phyloP scores from a whole-genome alignment of 176 grass and related monocot species.

The Triticum urartu region DNA sequence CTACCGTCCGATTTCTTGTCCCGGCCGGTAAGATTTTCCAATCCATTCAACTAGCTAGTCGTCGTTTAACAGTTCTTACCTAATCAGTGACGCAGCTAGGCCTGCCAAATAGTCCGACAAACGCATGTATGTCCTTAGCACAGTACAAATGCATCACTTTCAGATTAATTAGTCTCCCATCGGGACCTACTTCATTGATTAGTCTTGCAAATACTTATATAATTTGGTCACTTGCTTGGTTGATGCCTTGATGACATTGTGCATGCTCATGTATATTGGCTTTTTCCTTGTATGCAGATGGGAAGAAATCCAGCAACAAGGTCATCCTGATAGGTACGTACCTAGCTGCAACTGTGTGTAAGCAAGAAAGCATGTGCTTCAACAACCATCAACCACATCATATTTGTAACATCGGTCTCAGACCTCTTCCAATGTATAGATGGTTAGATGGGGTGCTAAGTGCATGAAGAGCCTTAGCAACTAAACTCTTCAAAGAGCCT shows the following conservation, averaged over 20 bases:
- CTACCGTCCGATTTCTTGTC: not conserved
- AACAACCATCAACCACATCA: no score
- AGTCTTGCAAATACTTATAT: not conserved
- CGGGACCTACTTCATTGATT: not conserved
- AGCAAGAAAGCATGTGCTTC: no score
- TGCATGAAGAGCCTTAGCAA: no score
- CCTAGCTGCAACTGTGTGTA: no score
- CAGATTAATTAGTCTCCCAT: not conserved
- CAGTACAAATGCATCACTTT: not conserved
- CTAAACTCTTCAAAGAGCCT: no score
- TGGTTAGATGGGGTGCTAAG: no score
- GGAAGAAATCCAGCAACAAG: constrained; percentile 22
- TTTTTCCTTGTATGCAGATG: constrained; percentile 14
- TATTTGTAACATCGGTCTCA: no score
- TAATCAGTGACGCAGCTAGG: constrained; percentile 1
- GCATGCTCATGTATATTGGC: not conserved
- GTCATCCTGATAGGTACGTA: constrained; percentile 40
- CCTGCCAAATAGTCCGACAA: not conserved
- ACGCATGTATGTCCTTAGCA: not conserved
- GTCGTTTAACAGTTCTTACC: not conserved
- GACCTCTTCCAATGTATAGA: no score
- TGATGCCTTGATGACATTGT: not conserved
- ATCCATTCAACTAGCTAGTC: not conserved
- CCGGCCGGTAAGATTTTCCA: not conserved
- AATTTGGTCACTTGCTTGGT: not conserved